These are phyloP conservation scores for Lathyrus tuberosus DNA, from an alignment of 306 rosid genomes.

Conservation along the genomic window DNA sequence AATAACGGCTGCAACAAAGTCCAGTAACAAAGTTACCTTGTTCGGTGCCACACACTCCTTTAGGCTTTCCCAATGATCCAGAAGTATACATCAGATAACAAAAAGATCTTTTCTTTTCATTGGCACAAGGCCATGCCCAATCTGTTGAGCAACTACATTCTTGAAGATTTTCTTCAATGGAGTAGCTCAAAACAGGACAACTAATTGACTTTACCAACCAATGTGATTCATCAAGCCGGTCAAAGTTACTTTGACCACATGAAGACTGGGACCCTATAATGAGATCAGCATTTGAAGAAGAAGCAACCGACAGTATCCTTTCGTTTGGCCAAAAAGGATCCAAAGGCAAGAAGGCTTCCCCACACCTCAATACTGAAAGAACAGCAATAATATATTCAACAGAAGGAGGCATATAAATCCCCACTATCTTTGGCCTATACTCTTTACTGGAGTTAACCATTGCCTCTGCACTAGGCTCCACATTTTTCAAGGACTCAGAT, in stretches of 20 bases:
- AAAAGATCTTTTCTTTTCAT: constrained; percentile 58
- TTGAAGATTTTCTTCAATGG: constrained; percentile 51
- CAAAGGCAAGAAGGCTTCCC: constrained; percentile 84
- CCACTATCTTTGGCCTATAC: constrained; percentile 65
- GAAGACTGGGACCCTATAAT: constrained; percentile 55
- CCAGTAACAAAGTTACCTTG: constrained; percentile 50
- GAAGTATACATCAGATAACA: constrained; percentile 91
- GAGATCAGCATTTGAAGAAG: constrained; percentile 62
- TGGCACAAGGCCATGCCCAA: constrained; percentile 60
- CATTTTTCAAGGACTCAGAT: constrained; percentile 32
- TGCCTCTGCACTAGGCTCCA: constrained; percentile 26
- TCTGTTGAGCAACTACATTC: constrained; percentile 31
- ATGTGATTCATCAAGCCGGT: constrained; percentile 47
- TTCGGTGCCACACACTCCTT: constrained; percentile 91
- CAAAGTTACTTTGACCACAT: constrained; percentile 48
- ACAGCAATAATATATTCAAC: constrained; percentile 73
- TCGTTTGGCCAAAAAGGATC: constrained; percentile 83
- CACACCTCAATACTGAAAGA: constrained; percentile 73
- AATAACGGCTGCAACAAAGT: constrained; percentile 9
- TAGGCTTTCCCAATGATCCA: constrained; percentile 92
- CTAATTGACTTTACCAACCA: constrained; percentile 51
- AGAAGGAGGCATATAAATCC: constrained; percentile 78
- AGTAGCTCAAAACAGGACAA: constrained; percentile 55
- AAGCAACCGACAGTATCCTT: constrained; percentile 56
- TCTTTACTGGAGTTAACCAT: constrained; percentile 35